A percentile compares a stretch with the other conserved stretches of the same genome.
These are phyloP conservation scores for Endothia cerciana DNA, from an alignment of 2,329 filamentous ascomycete species.

Conservation along the genomic window DNA sequence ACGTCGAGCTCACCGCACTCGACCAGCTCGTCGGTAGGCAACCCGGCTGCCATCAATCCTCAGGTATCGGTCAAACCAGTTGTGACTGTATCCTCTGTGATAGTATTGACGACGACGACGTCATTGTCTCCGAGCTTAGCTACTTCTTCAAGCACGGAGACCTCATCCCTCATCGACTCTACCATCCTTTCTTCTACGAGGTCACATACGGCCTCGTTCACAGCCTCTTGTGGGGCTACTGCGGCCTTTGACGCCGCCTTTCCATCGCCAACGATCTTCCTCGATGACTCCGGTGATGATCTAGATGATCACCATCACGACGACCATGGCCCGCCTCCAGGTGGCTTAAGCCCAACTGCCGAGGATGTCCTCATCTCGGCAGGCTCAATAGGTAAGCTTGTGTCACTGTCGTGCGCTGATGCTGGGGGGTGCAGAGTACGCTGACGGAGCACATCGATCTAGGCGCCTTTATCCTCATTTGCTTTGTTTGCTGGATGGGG, in stretches of 20 bases:
- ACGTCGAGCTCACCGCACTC: slow-evolving; percentile 26
- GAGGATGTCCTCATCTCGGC: slow-evolving; percentile 40
- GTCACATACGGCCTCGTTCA: slow-evolving; percentile 7
- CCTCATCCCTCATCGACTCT: not conserved
- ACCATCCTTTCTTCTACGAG: not conserved
- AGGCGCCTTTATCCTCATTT: slow-evolving; percentile 51
- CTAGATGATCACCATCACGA: slow-evolving; percentile 3
- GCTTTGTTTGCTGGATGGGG: slow-evolving; percentile 49
- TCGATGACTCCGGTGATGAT: slow-evolving; percentile 22
- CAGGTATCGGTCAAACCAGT: slow-evolving; percentile 8
- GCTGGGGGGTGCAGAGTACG: no score
- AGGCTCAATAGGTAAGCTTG: slow-evolving; percentile 40
- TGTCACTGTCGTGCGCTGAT: not conserved
- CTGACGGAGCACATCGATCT: not conserved
- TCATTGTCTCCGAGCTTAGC: not conserved
- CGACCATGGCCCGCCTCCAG: slow-evolving; percentile 7
- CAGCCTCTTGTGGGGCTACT: slow-evolving; percentile 8
- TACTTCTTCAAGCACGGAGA: not conserved
- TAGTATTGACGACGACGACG: slow-evolving; percentile 26
- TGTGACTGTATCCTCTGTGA: slow-evolving; percentile 27
- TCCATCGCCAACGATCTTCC: slow-evolving; percentile 22
- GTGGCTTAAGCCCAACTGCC: slow-evolving; percentile 32
- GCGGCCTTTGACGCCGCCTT: slow-evolving; percentile 20
- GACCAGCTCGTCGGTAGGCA: slow-evolving; percentile 15
- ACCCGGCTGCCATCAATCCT: slow-evolving; percentile 12